Percentiles rank a stretch among this genome's conserved stretches.
These are phyloP conservation scores for Mrakia hoshinonis DNA, from an alignment of 768 basidiomycete species.

Conservation along the genomic window DNA sequence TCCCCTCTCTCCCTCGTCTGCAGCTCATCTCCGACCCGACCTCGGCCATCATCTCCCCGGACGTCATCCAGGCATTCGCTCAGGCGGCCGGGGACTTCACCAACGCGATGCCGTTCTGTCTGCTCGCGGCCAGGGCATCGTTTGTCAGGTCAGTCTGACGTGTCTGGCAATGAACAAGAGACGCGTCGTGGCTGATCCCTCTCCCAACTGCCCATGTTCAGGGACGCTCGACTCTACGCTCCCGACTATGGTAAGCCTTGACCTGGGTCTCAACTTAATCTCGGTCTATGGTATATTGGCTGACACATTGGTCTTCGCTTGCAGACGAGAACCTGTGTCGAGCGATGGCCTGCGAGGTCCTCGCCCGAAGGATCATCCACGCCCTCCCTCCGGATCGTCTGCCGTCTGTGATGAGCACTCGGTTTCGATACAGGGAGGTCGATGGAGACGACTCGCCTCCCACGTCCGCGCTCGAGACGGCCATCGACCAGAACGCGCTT, in stretches of 20 bases:
- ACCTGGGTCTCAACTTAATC: background rate
- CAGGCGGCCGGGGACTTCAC: slow-evolving; percentile 78
- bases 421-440: slow-evolving; percentile 60
- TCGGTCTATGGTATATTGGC: too few relatives aligned
- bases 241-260: slow-evolving; percentile 11
- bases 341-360: slow-evolving; percentile 68
- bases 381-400: slow-evolving; percentile 55
- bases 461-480: slow-evolving; percentile 71
- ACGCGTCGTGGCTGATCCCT: slow-evolving; percentile 50
- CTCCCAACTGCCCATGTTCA: slow-evolving; percentile 67
- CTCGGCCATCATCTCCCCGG: slow-evolving; percentile 70
- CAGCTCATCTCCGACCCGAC: slow-evolving; percentile 61
- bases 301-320: background rate
- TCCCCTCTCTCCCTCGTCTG: background rate
- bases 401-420: slow-evolving; percentile 57
- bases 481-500: slow-evolving; percentile 86
- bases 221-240: slow-evolving; percentile 51
- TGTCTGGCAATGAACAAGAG: too few relatives aligned
- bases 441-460: slow-evolving; percentile 71
- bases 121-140: slow-evolving; percentile 34
- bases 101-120: slow-evolving; percentile 56
- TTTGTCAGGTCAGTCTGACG: slow-evolving; percentile 18
- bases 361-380: slow-evolving; percentile 74
- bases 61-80: slow-evolving; percentile 61
- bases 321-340: slow-evolving; percentile 68